Percentiles rank a stretch among this genome's conserved stretches.
Conservation (phyloP, 176 grass and related monocot genomes). For the Aegilops speltoides region DNA sequence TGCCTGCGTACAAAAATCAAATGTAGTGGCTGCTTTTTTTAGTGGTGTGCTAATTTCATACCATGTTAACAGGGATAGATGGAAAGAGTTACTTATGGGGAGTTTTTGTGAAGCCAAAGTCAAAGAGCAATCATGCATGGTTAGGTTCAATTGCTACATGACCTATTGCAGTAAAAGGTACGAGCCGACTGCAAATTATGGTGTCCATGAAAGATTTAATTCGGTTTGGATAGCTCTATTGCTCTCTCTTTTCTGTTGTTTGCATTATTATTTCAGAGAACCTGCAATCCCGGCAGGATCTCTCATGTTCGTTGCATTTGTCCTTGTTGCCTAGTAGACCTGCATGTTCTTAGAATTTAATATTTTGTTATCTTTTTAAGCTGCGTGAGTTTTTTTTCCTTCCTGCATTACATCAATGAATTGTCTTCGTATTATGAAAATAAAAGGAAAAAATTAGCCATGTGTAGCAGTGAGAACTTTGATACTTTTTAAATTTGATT, state of each 20-base stretch:
- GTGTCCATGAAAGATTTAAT: background rate
- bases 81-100: constrained; percentile 29
- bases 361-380: too few species aligned
- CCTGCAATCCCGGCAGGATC: too few species aligned
- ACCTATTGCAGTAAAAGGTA: background rate
- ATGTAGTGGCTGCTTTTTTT: background rate
- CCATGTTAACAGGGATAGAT: constrained; percentile 21
- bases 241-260: background rate
- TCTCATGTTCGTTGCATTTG: too few species aligned
- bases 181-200: background rate
- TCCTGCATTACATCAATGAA: too few species aligned
- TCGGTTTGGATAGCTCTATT: background rate
- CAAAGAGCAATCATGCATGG: background rate
- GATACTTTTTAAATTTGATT: background rate
- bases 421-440: too few species aligned
- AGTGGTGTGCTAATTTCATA: background rate
- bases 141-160: background rate
- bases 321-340: too few species aligned
- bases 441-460: background rate
- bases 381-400: too few species aligned
- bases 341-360: too few species aligned
- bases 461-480: background rate
- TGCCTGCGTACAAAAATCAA: background rate
- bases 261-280: too few species aligned
- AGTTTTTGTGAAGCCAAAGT: constrained; percentile 14